phyloP scores from a whole-genome alignment of 306 rosid species.

The Medicago ruthenica region DNA sequence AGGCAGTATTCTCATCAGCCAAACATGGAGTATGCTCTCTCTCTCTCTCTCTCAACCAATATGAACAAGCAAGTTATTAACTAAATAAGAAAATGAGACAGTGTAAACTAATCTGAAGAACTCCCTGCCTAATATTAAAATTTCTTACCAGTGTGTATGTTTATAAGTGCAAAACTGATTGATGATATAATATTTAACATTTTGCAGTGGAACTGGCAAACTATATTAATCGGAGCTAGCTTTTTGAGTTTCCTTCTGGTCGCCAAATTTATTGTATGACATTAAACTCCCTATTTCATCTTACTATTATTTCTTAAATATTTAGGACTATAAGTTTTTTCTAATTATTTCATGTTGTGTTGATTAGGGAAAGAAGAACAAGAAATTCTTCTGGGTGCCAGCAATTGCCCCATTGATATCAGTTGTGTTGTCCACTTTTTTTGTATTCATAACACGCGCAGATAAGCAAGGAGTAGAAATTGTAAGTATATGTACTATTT shows the following conservation, averaged over 20 bases:
- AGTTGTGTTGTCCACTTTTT: constrained; percentile 78
- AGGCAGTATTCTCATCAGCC: constrained; percentile 64
- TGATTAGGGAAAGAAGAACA: constrained; percentile 87
- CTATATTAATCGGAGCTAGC: constrained; percentile 73
- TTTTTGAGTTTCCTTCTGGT: constrained; percentile 73
- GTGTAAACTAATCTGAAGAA: neutral
- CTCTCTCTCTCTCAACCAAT: constrained; percentile 16
- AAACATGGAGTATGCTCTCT: constrained; percentile 75
- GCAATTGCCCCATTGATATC: constrained; percentile 94
- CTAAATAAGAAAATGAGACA: neutral
- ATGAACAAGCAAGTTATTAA: neutral
- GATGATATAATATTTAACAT: constrained; percentile 23
- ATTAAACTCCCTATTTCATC: constrained; percentile 37
- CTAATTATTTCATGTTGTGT: constrained; percentile 45
- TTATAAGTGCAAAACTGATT: constrained; percentile 33
- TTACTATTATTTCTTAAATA: neutral
- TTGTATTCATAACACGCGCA: constrained; percentile 88
- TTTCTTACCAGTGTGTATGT: neutral
- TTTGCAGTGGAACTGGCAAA: constrained; percentile 98
- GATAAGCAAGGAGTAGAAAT: constrained; percentile 86
- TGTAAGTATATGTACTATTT: constrained; percentile 55
- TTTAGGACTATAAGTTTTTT: constrained; percentile 27
- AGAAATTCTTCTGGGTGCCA: constrained; percentile 83
- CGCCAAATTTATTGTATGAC: constrained; percentile 79
- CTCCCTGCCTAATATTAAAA: neutral